Base-by-base conservation (phyloP, 495 filamentous ascomycete species). In the Saxispiralis lemnorum region DNA sequence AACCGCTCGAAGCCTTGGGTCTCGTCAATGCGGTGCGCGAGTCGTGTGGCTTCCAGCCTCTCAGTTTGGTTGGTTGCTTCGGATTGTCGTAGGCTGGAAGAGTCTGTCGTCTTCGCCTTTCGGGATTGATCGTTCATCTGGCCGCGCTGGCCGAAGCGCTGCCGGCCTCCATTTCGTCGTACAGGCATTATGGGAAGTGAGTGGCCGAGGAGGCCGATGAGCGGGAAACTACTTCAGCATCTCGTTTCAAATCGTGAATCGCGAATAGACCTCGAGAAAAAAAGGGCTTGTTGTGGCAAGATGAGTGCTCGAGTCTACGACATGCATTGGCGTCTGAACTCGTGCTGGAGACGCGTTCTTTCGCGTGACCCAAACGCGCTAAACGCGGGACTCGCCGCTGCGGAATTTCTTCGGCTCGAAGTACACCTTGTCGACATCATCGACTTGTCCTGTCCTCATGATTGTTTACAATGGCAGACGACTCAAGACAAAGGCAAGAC, bases 1-100 rank as follows among this genome's bases (percentile, higher is more conserved):
- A 86, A 96, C 32, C 89, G 79, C 15, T 76, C 72, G 59, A 99
- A 99, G 16, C 88, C 89, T 73, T 93, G 83, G 21, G 70, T 67
- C 58, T 99, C 89, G 65, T 96, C 89, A 56, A 99, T 99, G 50
- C 71, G 70, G 62, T 94, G 76, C 20, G 83, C 86, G 38, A 94
- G 74, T 24, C 75, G 75, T 37, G 77, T 76, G 18, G 83, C 75
- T 65, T 96, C 86, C 59, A 81, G 68, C 58, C 81, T 93, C 56
- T 81, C 76, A 71, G 88, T 81, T 54, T 80, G 76, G 5, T 79
- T 86, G 5, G 84, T 96, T 19, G 74, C 76, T 68, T 96, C 92
- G 31, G 73, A 76, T 33, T 73, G 71, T 18, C 79, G 75, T 38
- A 86, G 66, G 31, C 81, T 71, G 12, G 73, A 70, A 31, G 83